phyloP scores from a whole-genome alignment of 148 eudicot species.

The Chenopodium berlandieri region DNA sequence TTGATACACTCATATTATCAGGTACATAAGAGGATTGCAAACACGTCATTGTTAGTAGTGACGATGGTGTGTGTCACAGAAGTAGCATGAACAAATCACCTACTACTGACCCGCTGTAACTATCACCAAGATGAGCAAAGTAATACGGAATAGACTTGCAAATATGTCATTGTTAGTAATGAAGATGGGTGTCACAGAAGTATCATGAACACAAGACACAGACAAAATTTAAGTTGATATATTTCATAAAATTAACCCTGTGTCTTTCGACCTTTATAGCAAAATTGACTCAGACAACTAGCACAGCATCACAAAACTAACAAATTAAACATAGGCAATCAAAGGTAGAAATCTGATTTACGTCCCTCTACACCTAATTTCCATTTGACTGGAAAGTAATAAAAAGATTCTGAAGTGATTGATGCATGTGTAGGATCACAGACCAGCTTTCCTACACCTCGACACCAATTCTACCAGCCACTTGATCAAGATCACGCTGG shows the following conservation, averaged over 20 bases:
- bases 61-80: no score
- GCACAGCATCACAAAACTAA: neutral
- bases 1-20: no score
- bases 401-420: neutral
- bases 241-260: neutral
- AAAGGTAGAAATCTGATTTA: constrained; percentile 16
- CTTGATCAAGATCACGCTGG: constrained; percentile 76
- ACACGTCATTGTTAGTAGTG: neutral
- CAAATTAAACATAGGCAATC: neutral
- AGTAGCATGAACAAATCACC: no score
- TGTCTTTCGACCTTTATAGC: neutral
- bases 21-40: neutral
- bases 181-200: neutral
- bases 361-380: constrained; percentile 14
- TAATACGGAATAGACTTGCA: neutral
- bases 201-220: neutral
- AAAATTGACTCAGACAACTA: neutral
- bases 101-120: no score
- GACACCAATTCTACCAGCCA: constrained; percentile 56
- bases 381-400: neutral
- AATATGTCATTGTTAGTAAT: neutral
- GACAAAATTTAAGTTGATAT: neutral
- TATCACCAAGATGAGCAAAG: no score
- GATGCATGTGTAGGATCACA: neutral
- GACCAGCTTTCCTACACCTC: constrained; percentile 22